Conservation (phyloP, 305 asterid genomes). For the Solanum aculeatissimum region DNA sequence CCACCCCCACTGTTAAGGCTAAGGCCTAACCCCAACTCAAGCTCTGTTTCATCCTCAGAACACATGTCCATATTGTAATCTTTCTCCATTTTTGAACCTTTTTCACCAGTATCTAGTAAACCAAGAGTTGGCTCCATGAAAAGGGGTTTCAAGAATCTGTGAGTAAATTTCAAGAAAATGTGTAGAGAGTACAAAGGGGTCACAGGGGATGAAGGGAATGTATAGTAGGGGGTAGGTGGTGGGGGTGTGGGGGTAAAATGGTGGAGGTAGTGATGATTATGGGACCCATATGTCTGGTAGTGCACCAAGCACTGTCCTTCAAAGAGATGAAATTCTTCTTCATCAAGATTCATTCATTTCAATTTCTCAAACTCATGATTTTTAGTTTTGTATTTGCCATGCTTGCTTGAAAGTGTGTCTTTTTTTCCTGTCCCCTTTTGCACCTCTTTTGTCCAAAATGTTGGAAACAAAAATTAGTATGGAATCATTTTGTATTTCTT, state of each 20-base stretch:
- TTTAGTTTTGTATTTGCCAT: neutral
- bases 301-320: conserved; percentile 26
- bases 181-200: neutral
- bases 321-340: neutral
- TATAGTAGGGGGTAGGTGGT: conserved; percentile 9
- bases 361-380: neutral
- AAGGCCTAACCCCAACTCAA: conserved; percentile 50
- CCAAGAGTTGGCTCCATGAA: conserved; percentile 36
- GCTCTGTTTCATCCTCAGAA: conserved; percentile 28
- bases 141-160: neutral
- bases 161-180: neutral
- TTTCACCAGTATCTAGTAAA: conserved; percentile 10
- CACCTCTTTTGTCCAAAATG: neutral
- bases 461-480: neutral
- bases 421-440: neutral
- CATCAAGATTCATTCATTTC: neutral
- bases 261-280: conserved; percentile 41
- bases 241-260: conserved; percentile 9
- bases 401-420: no score
- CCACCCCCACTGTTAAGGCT: conserved; percentile 16
- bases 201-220: neutral
- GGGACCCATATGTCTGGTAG: conserved; percentile 53
- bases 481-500: neutral
- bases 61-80: conserved; percentile 17
- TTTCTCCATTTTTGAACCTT: conserved; percentile 4